Base-by-base conservation (phyloP, 2,329 filamentous ascomycete genomes). In the Epichloe glyceriae region DNA sequence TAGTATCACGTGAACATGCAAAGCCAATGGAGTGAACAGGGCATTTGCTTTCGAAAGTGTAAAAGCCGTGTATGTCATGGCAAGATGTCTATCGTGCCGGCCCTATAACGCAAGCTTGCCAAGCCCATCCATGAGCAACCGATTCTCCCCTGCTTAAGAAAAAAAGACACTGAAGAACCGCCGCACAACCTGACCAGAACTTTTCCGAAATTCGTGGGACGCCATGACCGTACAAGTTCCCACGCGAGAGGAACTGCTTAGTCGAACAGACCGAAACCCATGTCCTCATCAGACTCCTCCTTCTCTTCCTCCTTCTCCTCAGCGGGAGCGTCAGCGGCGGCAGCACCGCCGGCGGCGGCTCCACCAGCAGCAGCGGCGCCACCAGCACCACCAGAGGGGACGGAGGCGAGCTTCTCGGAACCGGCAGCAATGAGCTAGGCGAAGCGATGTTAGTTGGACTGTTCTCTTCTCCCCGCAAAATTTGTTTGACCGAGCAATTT, bases 381-480 rank as follows among this genome's bases (percentile, higher is more conserved):
- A 69, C 82, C 88, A 67, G 76, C 80, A 73, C 90, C 90, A 66
- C 90, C 93, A 67, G 87, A 88, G 73, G 93, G 90, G 68, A 98
- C 91, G 74, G 91, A 96, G 64, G 93, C 93, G 67, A 98, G 88
- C 85, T 98, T 98, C 73, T 77, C 67, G 60, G 86, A 82, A 69
- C 93, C 93, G 74, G 90, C 82, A 65, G 87, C 65, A 72, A 98
- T 96, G 74, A 98, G 78, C 93, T 97, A 39, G 63, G 56, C 45
- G 4, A 19, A 22, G 2, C 4, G 4, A 51, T 51, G 64, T 61
- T 45, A 53, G 20, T 22, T 41, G 5, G 5, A 14, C 50, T 17
- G 12, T 11, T 8, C 3, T 34, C 17, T 3, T 37, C 10, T 1
- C n/a, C 43, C n/a, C 3, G 5, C 35, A 38, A 5, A 7, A 7